A percentile compares a stretch with the other conserved stretches of the same genome.
Conservation (phyloP, 1,284 basidiomycete species). For the Puccinia novopanici region DNA sequence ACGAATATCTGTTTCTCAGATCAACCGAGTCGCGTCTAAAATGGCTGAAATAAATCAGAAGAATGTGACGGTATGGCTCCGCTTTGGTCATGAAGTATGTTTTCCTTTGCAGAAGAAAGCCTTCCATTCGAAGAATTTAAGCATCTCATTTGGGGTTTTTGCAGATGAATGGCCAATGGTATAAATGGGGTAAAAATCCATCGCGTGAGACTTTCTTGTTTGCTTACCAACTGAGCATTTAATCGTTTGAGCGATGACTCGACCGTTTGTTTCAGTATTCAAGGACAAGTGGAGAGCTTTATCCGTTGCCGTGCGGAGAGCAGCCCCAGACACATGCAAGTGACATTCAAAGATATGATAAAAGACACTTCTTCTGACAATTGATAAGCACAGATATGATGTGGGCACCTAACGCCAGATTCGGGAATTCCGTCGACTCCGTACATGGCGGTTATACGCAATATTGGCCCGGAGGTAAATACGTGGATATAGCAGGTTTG, state of each 20-base stretch:
- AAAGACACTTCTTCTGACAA: not conserved
- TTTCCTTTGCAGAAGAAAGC: not conserved
- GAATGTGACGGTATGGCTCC: conserved; percentile 39
- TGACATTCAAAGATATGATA: not conserved
- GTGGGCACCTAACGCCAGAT: conserved; percentile 42
- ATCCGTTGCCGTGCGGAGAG: conserved; percentile 9
- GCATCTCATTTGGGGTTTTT: not conserved
- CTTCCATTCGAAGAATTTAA: not conserved
- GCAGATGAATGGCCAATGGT: conserved; percentile 47
- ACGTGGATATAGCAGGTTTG: conserved; percentile 27
- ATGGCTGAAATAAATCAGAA: conserved; percentile 39
- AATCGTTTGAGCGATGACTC: not conserved
- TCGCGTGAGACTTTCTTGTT: conserved; percentile 13
- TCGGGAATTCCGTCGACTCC: conserved; percentile 11
- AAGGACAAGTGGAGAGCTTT: conserved; percentile 36
- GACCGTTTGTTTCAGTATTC: not conserved
- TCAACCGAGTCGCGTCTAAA: conserved; percentile 28
- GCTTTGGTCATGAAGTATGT: conserved; percentile 36
- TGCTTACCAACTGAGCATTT: not conserved
- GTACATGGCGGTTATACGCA: conserved; percentile 18
- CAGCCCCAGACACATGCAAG: conserved; percentile 26
- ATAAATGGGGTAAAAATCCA: conserved; percentile 29
- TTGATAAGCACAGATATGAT: conserved; percentile 15
- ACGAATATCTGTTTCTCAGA: not conserved
- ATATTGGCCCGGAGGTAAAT: conserved; percentile 24